These are phyloP conservation scores for Clonostachys rhizophaga DNA, from an alignment of 2,329 filamentous ascomycete species.

Conservation along the genomic window DNA sequence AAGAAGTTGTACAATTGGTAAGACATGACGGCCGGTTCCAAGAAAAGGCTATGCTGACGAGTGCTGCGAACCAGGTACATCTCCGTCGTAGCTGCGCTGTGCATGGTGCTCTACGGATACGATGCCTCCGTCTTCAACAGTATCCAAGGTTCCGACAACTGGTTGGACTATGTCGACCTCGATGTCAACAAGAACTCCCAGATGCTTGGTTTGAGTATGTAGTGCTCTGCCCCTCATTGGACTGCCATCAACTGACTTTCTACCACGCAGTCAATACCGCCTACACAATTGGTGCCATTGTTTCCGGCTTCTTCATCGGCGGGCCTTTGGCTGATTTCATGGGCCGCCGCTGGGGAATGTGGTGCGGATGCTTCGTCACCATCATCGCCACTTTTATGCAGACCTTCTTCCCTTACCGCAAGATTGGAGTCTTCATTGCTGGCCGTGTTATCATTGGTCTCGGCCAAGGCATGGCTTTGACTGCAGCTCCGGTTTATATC, in stretches of 20 bases:
- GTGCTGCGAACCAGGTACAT: constrained; percentile 44
- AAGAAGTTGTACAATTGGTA: too few species aligned
- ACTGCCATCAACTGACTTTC: constrained; percentile 2
- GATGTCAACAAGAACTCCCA: constrained; percentile 34
- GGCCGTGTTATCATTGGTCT: constrained; percentile 66
- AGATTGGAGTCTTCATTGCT: constrained; percentile 62
- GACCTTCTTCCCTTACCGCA: constrained; percentile 55
- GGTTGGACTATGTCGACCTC: constrained; percentile 59
- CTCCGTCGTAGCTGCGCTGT: constrained; percentile 65
- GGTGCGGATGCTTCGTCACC: constrained; percentile 56
- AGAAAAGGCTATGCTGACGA: too few species aligned
- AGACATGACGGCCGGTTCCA: too few species aligned
- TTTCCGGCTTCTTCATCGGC: constrained; percentile 65
- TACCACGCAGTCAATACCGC: constrained; percentile 52
- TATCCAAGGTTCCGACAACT: constrained; percentile 63
- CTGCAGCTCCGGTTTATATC: constrained; percentile 67
- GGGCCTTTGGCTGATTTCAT: constrained; percentile 58
- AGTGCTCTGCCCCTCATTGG: not conserved
- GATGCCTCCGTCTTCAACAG: constrained; percentile 73
- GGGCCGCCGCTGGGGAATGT: constrained; percentile 63
- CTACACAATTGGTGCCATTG: constrained; percentile 67
- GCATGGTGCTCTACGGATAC: constrained; percentile 73
- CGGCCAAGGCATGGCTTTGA: constrained; percentile 64
- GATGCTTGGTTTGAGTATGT: constrained; percentile 30
- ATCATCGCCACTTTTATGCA: constrained; percentile 68